A percentile compares a stretch with the other conserved stretches of the same genome.
phyloP scores from a whole-genome alignment of 1,284 basidiomycete species.

The Apiotrichum gracile region DNA sequence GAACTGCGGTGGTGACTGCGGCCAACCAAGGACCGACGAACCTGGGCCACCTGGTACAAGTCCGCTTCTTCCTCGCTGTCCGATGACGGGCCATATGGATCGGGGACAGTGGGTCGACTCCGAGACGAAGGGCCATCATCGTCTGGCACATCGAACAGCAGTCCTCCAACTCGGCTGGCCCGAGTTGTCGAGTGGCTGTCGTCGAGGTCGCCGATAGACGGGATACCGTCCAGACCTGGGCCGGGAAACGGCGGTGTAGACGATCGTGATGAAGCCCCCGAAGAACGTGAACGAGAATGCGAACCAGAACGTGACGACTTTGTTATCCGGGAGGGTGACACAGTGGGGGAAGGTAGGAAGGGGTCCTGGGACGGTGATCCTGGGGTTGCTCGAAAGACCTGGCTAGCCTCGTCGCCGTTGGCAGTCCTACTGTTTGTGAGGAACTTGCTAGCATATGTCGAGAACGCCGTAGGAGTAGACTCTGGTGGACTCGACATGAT shows the following conservation, averaged over 20 bases:
- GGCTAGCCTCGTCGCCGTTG: neutral
- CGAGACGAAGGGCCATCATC: neutral
- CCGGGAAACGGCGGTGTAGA: conserved; percentile 41
- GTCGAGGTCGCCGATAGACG: conserved; percentile 30
- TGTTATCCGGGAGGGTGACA: conserved; percentile 26
- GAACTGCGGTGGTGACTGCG: neutral
- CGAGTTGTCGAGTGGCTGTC: neutral
- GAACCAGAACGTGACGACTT: conserved; percentile 25
- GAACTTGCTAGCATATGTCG: conserved; percentile 40
- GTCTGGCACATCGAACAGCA: conserved; percentile 23
- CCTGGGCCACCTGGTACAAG: conserved; percentile 30
- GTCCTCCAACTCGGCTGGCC: conserved; percentile 24
- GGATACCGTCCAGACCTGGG: conserved; percentile 35
- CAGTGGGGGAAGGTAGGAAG: conserved; percentile 36
- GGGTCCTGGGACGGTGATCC: conserved; percentile 38
- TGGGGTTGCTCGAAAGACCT: conserved; percentile 41
- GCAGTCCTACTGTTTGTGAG: conserved; percentile 20
- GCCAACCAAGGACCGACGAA: conserved; percentile 26
- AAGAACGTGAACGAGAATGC: too few relatives aligned
- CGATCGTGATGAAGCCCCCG: conserved; percentile 22
- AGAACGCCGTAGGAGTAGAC: conserved; percentile 26
- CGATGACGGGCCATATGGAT: conserved; percentile 38
- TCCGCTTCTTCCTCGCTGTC: conserved; percentile 31
- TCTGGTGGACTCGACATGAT: neutral
- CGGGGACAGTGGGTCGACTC: conserved; percentile 19